Conservation (phyloP, 2,329 filamentous ascomycete species). For the Fusarium nurragi region DNA sequence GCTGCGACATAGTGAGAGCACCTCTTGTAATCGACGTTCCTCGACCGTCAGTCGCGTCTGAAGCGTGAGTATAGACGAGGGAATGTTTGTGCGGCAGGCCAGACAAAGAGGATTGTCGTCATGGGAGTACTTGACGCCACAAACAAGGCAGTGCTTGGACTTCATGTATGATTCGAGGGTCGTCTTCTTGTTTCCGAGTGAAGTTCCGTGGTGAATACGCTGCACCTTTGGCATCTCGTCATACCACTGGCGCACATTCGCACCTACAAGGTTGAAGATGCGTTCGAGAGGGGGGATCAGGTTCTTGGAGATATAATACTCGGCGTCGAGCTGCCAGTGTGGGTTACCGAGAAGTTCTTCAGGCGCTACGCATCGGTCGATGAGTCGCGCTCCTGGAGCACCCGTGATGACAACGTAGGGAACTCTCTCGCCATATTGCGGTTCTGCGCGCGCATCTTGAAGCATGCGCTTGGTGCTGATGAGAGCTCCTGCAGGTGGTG, state of each 20-base stretch:
- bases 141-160: conserved; percentile 80
- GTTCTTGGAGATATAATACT: conserved; percentile 98
- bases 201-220: conserved; percentile 62
- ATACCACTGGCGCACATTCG: conserved; percentile 90
- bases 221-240: conserved; percentile 96
- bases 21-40: conserved; percentile 70
- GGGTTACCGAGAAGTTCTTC: conserved; percentile 82
- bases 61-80: conserved; percentile 71
- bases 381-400: conserved; percentile 82
- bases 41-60: conserved; percentile 68
- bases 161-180: conserved; percentile 97
- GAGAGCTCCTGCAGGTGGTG: conserved; percentile 85
- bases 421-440: conserved; percentile 93
- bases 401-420: conserved; percentile 94
- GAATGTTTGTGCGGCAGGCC: conserved; percentile 63
- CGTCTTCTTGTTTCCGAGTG: conserved; percentile 59
- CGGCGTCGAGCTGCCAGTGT: conserved; percentile 84
- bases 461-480: conserved; percentile 90
- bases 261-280: conserved; percentile 95
- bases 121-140: conserved; percentile 52
- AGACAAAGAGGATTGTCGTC: conserved; percentile 62
- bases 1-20: conserved; percentile 78
- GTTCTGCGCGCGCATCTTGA: conserved; percentile 84
- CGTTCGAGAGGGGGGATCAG: conserved; percentile 93
- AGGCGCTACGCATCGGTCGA: conserved; percentile 89